Evolutionary conservation across 2,329 filamentous ascomycete species (phyloP).

Genomic region (Chaetomiaceae sp.): DNA sequence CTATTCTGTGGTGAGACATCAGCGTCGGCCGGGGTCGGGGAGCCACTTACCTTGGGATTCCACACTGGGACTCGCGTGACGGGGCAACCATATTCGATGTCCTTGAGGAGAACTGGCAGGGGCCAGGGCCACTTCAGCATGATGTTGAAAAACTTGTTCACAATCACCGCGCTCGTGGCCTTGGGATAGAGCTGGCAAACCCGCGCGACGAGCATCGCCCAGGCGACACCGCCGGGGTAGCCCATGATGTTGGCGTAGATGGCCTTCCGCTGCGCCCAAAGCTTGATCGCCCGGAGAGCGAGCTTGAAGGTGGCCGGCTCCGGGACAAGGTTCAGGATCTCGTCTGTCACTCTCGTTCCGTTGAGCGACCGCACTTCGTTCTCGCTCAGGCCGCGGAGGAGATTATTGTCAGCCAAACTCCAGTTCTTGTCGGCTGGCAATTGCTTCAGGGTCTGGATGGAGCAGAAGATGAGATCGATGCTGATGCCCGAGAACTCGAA

Average conservation of each 20-base stretch:
- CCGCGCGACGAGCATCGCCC: conserved; percentile 94
- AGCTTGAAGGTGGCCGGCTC: conserved; percentile 86
- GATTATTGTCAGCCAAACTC: conserved; percentile 74
- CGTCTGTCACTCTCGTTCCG: conserved; percentile 88
- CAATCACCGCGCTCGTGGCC: conserved; percentile 80
- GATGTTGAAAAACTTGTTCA: conserved; percentile 91
- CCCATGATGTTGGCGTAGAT: conserved; percentile 97
- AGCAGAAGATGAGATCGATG: conserved; percentile 88
- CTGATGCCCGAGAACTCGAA: conserved; percentile 87
- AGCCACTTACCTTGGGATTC: conserved; percentile 74
- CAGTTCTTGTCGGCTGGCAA: conserved; percentile 65
- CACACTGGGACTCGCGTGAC: conserved; percentile 70
- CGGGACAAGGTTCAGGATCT: conserved; percentile 84
- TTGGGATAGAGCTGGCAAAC: conserved; percentile 96
- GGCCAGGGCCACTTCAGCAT: conserved; percentile 93
- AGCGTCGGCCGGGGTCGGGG: neutral
- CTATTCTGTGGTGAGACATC: conserved; percentile 38
- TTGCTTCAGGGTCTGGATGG: conserved; percentile 65
- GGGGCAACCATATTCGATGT: conserved; percentile 75
- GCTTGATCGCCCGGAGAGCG: conserved; percentile 85
- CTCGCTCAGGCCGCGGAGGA: conserved; percentile 82
- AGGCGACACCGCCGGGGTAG: conserved; percentile 93
- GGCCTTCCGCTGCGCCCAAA: conserved; percentile 89
- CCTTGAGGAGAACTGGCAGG: conserved; percentile 83
- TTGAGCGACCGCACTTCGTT: conserved; percentile 85